These are phyloP conservation scores for Betula pendula DNA, from an alignment of 306 rosid genomes.

Conservation along the genomic window DNA sequence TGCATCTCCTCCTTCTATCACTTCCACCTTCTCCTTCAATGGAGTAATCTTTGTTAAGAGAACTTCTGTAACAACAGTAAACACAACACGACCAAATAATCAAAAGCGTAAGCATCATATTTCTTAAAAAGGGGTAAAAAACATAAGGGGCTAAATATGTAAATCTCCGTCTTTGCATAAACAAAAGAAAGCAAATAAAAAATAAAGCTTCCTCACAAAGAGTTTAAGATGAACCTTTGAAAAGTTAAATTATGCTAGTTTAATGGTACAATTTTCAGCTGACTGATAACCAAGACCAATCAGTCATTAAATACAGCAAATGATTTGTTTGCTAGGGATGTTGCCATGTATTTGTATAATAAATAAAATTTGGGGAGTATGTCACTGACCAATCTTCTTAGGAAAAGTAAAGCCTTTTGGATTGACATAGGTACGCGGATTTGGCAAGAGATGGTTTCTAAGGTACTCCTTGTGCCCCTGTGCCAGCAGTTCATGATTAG, in stretches of 20 bases:
- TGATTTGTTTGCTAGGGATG: not conserved
- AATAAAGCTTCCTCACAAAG: not conserved
- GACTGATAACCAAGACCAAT: not conserved
- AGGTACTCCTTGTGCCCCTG: constrained; percentile 94
- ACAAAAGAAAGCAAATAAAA: not conserved
- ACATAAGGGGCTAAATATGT: not conserved
- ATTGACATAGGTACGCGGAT: constrained; percentile 82
- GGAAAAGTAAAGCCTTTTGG: constrained; percentile 62
- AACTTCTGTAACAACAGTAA: constrained; percentile 64
- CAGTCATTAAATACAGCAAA: not conserved
- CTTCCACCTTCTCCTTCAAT: constrained; percentile 59
- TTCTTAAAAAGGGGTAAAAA: not conserved
- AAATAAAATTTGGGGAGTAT: constrained; percentile 4
- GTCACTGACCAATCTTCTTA: constrained; percentile 74
- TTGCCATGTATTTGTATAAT: not conserved
- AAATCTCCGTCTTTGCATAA: not conserved
- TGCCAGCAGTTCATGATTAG: constrained; percentile 12
- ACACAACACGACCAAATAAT: constrained; percentile 17
- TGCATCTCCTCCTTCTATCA: constrained; percentile 71
- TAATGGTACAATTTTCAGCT: not conserved
- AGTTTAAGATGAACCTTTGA: not conserved
- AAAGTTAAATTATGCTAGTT: not conserved
- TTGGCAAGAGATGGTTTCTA: constrained; percentile 81
- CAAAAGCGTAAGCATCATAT: not conserved
- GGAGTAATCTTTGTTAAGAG: constrained; percentile 81